Base-by-base conservation (phyloP, 2,329 filamentous ascomycete genomes). In the Metarhizium brunneum region DNA sequence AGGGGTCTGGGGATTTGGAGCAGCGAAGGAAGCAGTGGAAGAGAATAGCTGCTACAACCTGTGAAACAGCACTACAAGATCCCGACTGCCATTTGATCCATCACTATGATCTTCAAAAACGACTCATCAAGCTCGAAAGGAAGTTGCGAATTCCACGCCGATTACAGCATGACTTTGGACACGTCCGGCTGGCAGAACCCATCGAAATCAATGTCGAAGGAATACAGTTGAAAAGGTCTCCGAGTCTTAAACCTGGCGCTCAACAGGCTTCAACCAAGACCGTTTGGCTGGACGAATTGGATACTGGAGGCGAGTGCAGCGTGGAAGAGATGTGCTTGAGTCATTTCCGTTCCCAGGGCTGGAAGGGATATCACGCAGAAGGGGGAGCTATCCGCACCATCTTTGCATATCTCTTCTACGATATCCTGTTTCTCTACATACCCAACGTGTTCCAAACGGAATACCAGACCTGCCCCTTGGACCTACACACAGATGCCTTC, bases 371-470 rank as follows among this genome's bases (percentile, higher is more conserved):
- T 66, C 94, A 99, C 70, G 84, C 87, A 18, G 94, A 99, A 75
- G 90, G 91, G 38, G 89, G 92, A 2, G 92, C 97, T 62, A 75
- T 97, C 6, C 85, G 91, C n/a, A 99, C 94, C 0, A 76, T 99
- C 30, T 92, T 92, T 70, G 87, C 85, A 14, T 92, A 94, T 66
- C 82, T 99, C 18, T 96, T 97, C 75, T 94, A 86, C 74, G 92
- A 99, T 69, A 82, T 97, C 29, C 76, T 99, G 6, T 97, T 97
- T 71, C 78, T 90, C 30, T 96, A 95, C 69, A 82, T 97, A 5
- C 92, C 94, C 30, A 96, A 97, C 63, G 92, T 99, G 55, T 99
- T 99, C 70, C 92, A 97, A 68, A 99, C 94, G 6, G 83, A 87
- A 1, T 99, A 90, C 68, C 94, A 99, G 71, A 95, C 90, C 0